Base-by-base conservation (phyloP, 176 grass and related monocot genomes). In the Saccharum spontaneum region DNA sequence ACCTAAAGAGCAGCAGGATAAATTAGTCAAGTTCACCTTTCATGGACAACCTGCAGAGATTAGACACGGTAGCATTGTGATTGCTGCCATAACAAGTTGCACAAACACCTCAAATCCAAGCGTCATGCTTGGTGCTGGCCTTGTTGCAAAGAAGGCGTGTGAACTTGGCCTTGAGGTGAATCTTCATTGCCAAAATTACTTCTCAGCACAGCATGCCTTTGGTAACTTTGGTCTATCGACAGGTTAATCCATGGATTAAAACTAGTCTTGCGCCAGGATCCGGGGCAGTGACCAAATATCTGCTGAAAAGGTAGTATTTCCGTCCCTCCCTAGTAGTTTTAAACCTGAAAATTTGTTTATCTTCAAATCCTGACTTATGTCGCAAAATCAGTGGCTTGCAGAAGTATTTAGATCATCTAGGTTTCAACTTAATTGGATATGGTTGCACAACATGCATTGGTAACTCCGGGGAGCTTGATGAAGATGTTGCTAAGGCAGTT, bases 51-150 rank as follows among this genome's bases (percentile, higher is more conserved):
- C 74, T 57, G 31, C 49, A 76, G 73, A 88, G 48, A 38, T 88
- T 49, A 88, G 59, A 24, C 80, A 88, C 31, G 86, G 86, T 46
- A 83, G 48, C 71, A 52, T 88, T 71, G 86, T 88, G 17, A 88
- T 88, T 50, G 86, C 86, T 37, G 80, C 86, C 18, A 88, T 88
- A 78, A 88, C 86, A 62, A 88, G 86, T 66, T 88, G 86, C 73
- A 88, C 86, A 40, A 79, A 83, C 41, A 88, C 86, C 34, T 88
- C 86, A 1, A 79, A 88, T 73, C 80, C 86, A 18, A 88, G 71
- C 63, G 86, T 88, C 12, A 88, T 88, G 86, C 79, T 88, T 72
- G 86, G 71, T 54, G 79, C 86, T 78, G 86, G 64, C 38, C 73
- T 88, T 48, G 80, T 83, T 77, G 86, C 86, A 72, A 88, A 88